These are phyloP conservation scores for Notholithocarpus densiflorus DNA, from an alignment of 306 rosid species.

Conservation along the genomic window DNA sequence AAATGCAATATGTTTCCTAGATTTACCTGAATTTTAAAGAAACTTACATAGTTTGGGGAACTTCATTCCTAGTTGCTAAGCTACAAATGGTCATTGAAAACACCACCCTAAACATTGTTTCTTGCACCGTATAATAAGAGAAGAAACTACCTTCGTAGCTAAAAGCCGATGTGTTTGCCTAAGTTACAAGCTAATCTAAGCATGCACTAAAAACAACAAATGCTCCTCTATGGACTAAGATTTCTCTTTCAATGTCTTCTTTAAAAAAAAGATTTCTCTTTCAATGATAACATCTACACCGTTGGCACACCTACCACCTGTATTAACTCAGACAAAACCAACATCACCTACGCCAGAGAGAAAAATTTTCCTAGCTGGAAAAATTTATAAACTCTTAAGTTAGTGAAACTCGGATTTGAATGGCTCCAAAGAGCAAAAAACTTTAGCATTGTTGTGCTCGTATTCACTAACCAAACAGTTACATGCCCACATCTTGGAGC, in stretches of 20 bases:
- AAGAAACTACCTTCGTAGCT: conserved; percentile 14
- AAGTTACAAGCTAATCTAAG: conserved; percentile 13
- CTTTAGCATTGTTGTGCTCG: too few species aligned
- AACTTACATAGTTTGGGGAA: not conserved
- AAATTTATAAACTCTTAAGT: too few species aligned
- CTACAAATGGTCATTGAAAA: conserved; percentile 1
- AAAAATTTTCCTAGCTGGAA: not conserved
- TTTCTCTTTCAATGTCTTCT: not conserved
- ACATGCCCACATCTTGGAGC: too few species aligned
- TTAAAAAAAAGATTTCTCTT: not conserved
- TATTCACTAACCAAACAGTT: too few species aligned
- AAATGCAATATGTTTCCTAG: not conserved
- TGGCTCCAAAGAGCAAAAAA: too few species aligned
- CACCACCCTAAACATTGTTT: conserved; percentile 8
- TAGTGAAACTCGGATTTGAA: too few species aligned
- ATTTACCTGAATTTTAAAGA: not conserved
- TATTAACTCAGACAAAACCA: not conserved
- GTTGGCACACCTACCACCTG: not conserved
- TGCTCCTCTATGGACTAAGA: not conserved
- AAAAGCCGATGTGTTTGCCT: not conserved
- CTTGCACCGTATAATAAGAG: conserved; percentile 6
- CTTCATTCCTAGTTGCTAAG: not conserved
- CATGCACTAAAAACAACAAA: not conserved
- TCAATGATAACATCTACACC: conserved; percentile 6
- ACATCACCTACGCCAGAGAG: not conserved